Evolutionary conservation across 495 filamentous ascomycete species (phyloP), one percentile per base, ranked within the genome.

Genomic region (Rhizodiscina lignyota): DNA sequence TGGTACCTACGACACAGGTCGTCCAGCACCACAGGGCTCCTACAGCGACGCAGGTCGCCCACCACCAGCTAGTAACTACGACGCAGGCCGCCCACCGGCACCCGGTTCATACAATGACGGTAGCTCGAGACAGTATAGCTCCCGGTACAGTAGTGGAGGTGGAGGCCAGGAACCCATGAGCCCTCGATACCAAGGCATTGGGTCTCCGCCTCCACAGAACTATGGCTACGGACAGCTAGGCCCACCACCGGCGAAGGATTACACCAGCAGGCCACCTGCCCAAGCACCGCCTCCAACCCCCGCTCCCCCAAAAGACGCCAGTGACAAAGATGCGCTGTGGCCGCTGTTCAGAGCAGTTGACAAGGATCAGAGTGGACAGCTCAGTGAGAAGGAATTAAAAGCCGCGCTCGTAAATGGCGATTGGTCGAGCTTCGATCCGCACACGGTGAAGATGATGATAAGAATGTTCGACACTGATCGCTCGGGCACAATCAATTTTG

Each of bases 371-470:
- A 82, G 70, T 31, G 86, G 86, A 17, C 69, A 83, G 36, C 67
- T 97, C 27, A 82, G 77, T 1, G 91, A 96, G 53, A 61, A 66
- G 41, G 89, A 97, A 56, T 80, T 97, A 13, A 74, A 81, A 6
- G 78, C 81, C 0, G 89, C 89, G 8, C 74, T 97, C 5, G 91
- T 97, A 27, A 97, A 97, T 54, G 87, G 84, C 29, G 89, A 97
- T 62, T 96, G 76, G 67, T 79, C 82, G 4, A 69, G 79, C 3
- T 97, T 97, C 54, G 91, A 97, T 58, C 73, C 77, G n/a, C 81
- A 93, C 44, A 97, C 89, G 2, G 83, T 97, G 38, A 77, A 78
- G 41, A 91, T 94, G 83, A 96, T 97, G 89, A 94, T 96, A 30
- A 45, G 77, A 51, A 96, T 96, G 89, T 97, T 97, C 59, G 89